Evolutionary conservation across 192 early-diverging fungal genomes (phyloP).

Genomic region (Coemansia sp.): DNA sequence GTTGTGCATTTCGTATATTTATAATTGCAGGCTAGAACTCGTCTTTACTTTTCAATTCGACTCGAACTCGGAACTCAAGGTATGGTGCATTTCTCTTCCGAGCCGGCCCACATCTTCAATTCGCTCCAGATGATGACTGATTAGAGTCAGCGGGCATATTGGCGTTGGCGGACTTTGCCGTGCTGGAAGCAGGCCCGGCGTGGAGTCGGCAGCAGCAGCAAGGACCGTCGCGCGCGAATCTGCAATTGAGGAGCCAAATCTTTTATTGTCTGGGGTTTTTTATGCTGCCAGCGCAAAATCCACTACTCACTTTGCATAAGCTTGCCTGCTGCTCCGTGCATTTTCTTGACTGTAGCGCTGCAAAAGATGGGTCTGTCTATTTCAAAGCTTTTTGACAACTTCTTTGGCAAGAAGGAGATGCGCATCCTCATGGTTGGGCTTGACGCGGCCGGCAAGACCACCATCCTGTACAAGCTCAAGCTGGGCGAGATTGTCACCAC

Average conservation of each 20-base stretch:
- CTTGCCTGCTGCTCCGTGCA: background rate
- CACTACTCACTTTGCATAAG: background rate
- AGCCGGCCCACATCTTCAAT: no score
- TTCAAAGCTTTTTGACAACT: constrained; percentile 67
- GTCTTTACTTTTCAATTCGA: no score
- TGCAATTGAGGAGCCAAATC: no score
- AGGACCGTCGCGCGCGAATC: no score
- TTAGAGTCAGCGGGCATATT: no score
- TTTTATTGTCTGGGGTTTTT: background rate
- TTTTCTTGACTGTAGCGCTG: background rate
- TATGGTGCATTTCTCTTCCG: constrained; percentile 1
- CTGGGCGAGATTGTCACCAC: constrained; percentile 98
- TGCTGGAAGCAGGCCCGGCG: background rate
- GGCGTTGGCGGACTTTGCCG: background rate
- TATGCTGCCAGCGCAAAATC: no score
- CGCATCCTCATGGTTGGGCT: constrained; percentile 95
- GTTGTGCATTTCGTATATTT: background rate
- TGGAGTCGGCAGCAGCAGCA: no score
- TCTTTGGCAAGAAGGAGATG: constrained; percentile 93
- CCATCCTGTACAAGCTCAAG: constrained; percentile 98
- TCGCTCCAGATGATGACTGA: constrained; percentile 4
- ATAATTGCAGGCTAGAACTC: no score
- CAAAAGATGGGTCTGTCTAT: constrained; percentile 80
- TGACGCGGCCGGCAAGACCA: constrained; percentile 96
- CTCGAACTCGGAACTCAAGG: no score